Percentiles rank a stretch among this genome's conserved stretches.
These are phyloP conservation scores for Reutealis trisperma DNA, from an alignment of 345 rosid species.

Conservation along the genomic window DNA sequence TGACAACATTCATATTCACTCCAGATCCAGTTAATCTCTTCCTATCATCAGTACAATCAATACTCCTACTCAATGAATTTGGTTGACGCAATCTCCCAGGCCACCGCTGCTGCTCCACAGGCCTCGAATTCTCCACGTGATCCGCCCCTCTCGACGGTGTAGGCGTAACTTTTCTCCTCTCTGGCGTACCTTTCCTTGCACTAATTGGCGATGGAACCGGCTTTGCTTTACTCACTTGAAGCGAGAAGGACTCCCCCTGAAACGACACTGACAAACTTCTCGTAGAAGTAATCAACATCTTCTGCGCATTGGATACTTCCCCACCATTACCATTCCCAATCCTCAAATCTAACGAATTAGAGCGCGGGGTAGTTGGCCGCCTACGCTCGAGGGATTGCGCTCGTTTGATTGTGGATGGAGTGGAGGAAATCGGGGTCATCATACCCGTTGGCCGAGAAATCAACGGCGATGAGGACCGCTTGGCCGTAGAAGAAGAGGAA, in stretches of 20 bases:
- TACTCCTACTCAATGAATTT: slow-evolving; percentile 58
- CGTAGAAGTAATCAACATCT: slow-evolving; percentile 63
- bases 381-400: slow-evolving; percentile 75
- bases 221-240: slow-evolving; percentile 70
- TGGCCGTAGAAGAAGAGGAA: slow-evolving; percentile 37
- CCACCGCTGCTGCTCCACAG: slow-evolving; percentile 67
- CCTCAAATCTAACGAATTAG: slow-evolving; percentile 44
- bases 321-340: slow-evolving; percentile 9
- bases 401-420: slow-evolving; percentile 47
- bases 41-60: slow-evolving; percentile 57
- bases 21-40: slow-evolving; percentile 53
- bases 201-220: slow-evolving; percentile 48
- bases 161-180: slow-evolving; percentile 55
- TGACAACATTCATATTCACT: slow-evolving; percentile 40
- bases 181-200: slow-evolving; percentile 70
- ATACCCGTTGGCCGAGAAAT: slow-evolving; percentile 42
- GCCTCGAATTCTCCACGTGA: slow-evolving; percentile 66
- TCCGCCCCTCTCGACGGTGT: slow-evolving; percentile 40
- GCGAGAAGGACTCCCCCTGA: slow-evolving; percentile 79
- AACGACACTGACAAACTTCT: slow-evolving; percentile 80
- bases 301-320: slow-evolving; percentile 60
- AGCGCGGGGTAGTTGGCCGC: slow-evolving; percentile 55
- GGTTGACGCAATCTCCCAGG: slow-evolving; percentile 61
- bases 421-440: slow-evolving; percentile 34
- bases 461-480: slow-evolving; percentile 63